Conservation (phyloP, 305 asterid species). For the Fraxinus dipetala region DNA sequence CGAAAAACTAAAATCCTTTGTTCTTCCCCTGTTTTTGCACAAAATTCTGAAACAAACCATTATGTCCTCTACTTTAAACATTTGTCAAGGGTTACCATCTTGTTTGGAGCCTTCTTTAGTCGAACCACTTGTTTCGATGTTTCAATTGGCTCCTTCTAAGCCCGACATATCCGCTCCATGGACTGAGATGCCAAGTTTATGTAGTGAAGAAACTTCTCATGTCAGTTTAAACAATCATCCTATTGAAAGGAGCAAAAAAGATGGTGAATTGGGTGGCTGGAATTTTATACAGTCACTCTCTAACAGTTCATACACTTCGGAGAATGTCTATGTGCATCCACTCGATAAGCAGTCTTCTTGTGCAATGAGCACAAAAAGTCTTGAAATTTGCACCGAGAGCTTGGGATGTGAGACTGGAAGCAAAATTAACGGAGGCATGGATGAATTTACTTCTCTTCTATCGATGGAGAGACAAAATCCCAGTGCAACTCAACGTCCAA, state of each 20-base stretch:
- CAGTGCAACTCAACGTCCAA: conserved; percentile 11
- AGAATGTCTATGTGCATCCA: conserved; percentile 51
- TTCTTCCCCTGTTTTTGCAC: conserved; percentile 29
- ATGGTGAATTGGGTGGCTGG: conserved; percentile 28
- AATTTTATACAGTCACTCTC: conserved; percentile 31
- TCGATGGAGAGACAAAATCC: conserved; percentile 17
- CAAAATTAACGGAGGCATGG: conserved; percentile 34
- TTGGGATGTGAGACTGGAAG: conserved; percentile 72
- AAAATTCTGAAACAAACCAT: conserved; percentile 16
- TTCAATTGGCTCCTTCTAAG: conserved; percentile 39
- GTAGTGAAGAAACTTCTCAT: background rate
- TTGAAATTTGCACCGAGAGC: conserved; percentile 89
- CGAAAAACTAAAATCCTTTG: conserved; percentile 11
- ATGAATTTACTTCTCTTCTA: conserved; percentile 26
- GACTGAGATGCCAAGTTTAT: conserved; percentile 20
- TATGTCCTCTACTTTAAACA: conserved; percentile 35
- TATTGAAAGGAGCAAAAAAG: background rate
- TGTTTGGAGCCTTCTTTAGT: conserved; percentile 41
- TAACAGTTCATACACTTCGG: conserved; percentile 7
- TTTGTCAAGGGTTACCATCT: conserved; percentile 41
- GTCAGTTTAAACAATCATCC: background rate
- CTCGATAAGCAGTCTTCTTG: conserved; percentile 34
- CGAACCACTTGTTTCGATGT: conserved; percentile 34
- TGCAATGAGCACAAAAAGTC: conserved; percentile 44
- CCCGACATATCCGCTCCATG: conserved; percentile 24